These are phyloP conservation scores for Conringia planisiliqua DNA, from an alignment of 345 rosid genomes.

Conservation along the genomic window DNA sequence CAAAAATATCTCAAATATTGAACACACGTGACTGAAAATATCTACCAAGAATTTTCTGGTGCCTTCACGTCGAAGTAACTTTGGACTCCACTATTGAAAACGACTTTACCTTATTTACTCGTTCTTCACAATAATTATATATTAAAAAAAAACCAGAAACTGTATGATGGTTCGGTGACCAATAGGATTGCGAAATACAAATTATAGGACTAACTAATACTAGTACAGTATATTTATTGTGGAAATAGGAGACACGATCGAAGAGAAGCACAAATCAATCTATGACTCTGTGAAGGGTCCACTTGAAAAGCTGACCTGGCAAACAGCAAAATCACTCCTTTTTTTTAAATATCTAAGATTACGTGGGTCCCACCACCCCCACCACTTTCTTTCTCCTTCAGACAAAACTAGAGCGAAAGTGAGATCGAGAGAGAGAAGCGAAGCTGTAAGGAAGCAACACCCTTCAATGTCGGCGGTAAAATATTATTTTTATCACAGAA, in stretches of 20 bases:
- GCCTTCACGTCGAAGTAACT: conserved; percentile 18
- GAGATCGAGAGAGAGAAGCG: neutral
- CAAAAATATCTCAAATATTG: neutral
- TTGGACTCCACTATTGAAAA: neutral
- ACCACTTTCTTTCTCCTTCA: neutral
- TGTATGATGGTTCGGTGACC: neutral
- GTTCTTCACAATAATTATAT: neutral
- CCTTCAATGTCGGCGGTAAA: conserved; percentile 20
- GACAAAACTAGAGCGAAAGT: too few species aligned
- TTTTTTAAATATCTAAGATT: neutral
- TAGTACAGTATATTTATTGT: too few species aligned
- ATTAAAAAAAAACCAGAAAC: neutral
- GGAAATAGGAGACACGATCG: too few species aligned
- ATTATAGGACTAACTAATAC: neutral
- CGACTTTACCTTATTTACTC: neutral
- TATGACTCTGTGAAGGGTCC: neutral
- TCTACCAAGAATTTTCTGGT: neutral
- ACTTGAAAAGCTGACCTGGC: conserved; percentile 24
- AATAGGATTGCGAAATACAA: conserved; percentile 4
- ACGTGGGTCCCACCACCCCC: conserved; percentile 12
- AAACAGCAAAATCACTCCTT: conserved; percentile 23
- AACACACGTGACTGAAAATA: conserved; percentile 2
- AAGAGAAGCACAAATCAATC: too few species aligned
- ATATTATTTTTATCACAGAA: too few species aligned
- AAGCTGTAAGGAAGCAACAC: conserved; percentile 12